phyloP scores from a whole-genome alignment of 2,329 filamentous ascomycete genomes.

The Aspergillus felis region DNA sequence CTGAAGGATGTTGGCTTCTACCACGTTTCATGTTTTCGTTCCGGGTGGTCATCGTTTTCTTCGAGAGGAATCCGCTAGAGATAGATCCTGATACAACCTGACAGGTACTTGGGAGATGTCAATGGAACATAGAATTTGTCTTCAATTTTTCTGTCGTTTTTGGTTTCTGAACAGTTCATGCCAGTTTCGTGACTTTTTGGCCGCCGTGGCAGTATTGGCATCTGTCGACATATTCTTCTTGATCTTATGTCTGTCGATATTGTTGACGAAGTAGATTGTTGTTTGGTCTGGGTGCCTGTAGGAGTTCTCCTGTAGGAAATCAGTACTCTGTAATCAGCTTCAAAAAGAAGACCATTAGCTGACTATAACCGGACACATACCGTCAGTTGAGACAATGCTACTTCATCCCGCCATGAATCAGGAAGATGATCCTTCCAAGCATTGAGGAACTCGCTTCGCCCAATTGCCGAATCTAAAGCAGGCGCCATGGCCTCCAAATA shows the following conservation, averaged over 20 bases:
- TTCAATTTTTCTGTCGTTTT: conserved; percentile 28
- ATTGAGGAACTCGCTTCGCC: conserved; percentile 32
- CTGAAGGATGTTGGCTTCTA: conserved; percentile 20
- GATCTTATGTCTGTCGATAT: conserved; percentile 26
- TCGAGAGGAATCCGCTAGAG: neutral
- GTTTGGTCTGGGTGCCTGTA: conserved; percentile 34
- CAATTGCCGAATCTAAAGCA: conserved; percentile 24
- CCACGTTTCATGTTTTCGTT: conserved; percentile 6
- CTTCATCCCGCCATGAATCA: conserved; percentile 40
- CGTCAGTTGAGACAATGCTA: conserved; percentile 29
- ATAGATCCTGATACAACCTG: conserved; percentile 13
- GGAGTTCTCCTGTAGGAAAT: conserved; percentile 22
- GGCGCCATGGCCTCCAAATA: conserved; percentile 39
- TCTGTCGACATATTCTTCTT: conserved; percentile 22
- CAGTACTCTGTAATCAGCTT: conserved; percentile 1
- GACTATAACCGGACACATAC: conserved; percentile 16
- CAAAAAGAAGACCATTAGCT: neutral
- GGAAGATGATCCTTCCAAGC: conserved; percentile 42
- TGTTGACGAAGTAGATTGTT: conserved; percentile 33
- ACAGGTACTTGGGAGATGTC: conserved; percentile 9
- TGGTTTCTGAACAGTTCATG: conserved; percentile 41
- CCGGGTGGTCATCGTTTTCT: conserved; percentile 4
- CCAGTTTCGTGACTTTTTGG: conserved; percentile 40
- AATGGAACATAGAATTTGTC: conserved; percentile 11
- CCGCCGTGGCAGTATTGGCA: conserved; percentile 20